Evolutionary conservation across 257 asterid genomes (phyloP), one percentile per base, ranked within the genome.

Genomic region (Petrea volubilis): DNA sequence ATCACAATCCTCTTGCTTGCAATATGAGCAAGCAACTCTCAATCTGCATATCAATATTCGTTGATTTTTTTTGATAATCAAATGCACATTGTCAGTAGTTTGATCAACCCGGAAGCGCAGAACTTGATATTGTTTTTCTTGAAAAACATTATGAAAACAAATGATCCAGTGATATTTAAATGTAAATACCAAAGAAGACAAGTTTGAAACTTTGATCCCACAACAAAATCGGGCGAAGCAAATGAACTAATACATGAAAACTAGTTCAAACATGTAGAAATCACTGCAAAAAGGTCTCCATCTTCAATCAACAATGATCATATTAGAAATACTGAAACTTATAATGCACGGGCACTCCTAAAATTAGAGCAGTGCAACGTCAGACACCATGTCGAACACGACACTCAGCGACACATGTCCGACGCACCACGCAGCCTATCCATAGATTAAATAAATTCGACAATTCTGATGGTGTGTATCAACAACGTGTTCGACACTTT

Each of bases 1-100:
- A 43, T 59, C 73, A 9, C 79, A 70, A 68, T n/a, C 12, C 57
- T 56, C 64, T n/a, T 46, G 46, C 70, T n/a, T 47, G 64, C 74
- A 76, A 56, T 5, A 74, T 12, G 38, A 56, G 23, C 43, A 57
- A 62, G 38, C 60, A 62, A 40, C 44, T 34, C 12, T 20, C 70
- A 40, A 49, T 61, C 77, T 36, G 61, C 55, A 74, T 46, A 50
- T 41, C 11, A 49, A 17, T 67, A 60, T 61, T 56, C 9, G 17
- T 55, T 36, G 59, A 40, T n/a, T 43, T 50, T 28, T 25, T 59
- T 53, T 5, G n/a, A 51, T 3, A 52, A 60, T 33, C 29, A 77
- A 61, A 41, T 17, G 28, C 50, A 47, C 1, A 21, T 0, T 34
- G 1, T 38, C 51, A 49, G 38, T 31, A 38, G 9, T 2, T 63